Percentiles rank a stretch among this genome's conserved stretches.
These are phyloP conservation scores for Theileria orientalis DNA, from an alignment of 169 alveolate species.

Conservation along the genomic window DNA sequence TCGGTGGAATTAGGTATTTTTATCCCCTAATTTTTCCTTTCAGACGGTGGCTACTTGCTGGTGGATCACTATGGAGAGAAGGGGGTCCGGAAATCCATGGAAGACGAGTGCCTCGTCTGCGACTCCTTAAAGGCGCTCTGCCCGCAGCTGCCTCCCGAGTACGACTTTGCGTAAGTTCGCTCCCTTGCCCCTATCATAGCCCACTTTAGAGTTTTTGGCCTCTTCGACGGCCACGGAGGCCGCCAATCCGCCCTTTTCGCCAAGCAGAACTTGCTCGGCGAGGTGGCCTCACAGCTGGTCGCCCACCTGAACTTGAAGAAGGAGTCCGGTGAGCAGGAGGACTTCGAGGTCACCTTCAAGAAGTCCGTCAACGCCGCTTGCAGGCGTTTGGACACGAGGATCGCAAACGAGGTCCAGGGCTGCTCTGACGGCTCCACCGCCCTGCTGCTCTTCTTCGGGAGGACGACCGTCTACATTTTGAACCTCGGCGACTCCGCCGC, in stretches of 20 bases:
- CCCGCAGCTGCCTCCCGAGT: conserved; percentile 54
- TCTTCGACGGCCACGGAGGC: conserved; percentile 80
- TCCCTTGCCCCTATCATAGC: background rate
- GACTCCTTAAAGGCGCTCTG: conserved; percentile 48
- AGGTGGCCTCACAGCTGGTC: conserved; percentile 62
- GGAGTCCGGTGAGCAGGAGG: conserved; percentile 5
- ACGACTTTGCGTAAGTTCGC: conserved; percentile 65
- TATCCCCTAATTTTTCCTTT: background rate
- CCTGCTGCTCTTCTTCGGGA: conserved; percentile 66
- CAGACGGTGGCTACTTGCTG: conserved; percentile 53
- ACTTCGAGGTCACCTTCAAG: conserved; percentile 16
- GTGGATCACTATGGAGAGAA: conserved; percentile 72
- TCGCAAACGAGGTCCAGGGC: conserved; percentile 52
- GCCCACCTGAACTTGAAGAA: conserved; percentile 6
- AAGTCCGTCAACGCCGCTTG: conserved; percentile 59
- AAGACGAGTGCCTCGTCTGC: conserved; percentile 70
- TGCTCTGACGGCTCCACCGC: conserved; percentile 83
- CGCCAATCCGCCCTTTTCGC: conserved; percentile 66
- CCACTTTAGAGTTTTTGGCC: conserved; percentile 58
- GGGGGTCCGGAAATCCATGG: conserved; percentile 77
- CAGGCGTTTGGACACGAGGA: conserved; percentile 49
- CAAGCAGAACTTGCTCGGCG: conserved; percentile 49
- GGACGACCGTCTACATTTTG: conserved; percentile 65
- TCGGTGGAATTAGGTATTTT: conserved; percentile 33
- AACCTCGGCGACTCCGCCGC: conserved; percentile 85